Evolutionary conservation across 345 rosid species (phyloP), one percentile per base, ranked within the genome.

Genomic region (Eucalyptus curtisii): DNA sequence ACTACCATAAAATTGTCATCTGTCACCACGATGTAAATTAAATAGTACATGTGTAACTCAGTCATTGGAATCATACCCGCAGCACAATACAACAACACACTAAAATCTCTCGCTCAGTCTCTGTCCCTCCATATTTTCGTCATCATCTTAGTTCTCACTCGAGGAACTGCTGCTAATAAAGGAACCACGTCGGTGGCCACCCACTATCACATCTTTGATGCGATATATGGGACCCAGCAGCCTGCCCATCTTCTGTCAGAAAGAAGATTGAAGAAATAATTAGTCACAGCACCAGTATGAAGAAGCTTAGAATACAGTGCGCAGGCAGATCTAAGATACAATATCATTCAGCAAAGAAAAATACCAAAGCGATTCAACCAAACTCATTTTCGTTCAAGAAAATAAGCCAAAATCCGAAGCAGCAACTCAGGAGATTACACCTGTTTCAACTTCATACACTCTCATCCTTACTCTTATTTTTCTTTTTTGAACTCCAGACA

Each of bases 161-260:
- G 94, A 89, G 90, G 97, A 88, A 90, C 92, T 90, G 87, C 90
- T 94, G 88, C 94, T 93, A 88, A 95, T 92, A 89, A 94, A 88
- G 22, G 99, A 92, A 47, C 95, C 97, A 44, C 94, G 92, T 14
- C 93, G 92, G 85, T 95, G 96, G 84, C 99, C 97, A 52, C 98
- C 97, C 27, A 94, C 96, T 76, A 96, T 94, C 86, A 93, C 96
- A 84, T 95, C 97, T 92, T 95, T 97, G 50, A 98, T 93, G 59
- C 98, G 96, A 89, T 93, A 92, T 90, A 98, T 92, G 44, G 99
- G 96, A 59, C 96, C 95, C 88, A 95, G 85, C 93, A 96, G 88
- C 92, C 93, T 92, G 88, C 97, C 92, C 81, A 92, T 92, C 91
- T 92, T 96, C 99, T 96, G 96, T 79, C 79, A 71, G 79, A 64